Conservation (phyloP, 1,139 yeast genomes). For the Yamadazyma oceani region DNA sequence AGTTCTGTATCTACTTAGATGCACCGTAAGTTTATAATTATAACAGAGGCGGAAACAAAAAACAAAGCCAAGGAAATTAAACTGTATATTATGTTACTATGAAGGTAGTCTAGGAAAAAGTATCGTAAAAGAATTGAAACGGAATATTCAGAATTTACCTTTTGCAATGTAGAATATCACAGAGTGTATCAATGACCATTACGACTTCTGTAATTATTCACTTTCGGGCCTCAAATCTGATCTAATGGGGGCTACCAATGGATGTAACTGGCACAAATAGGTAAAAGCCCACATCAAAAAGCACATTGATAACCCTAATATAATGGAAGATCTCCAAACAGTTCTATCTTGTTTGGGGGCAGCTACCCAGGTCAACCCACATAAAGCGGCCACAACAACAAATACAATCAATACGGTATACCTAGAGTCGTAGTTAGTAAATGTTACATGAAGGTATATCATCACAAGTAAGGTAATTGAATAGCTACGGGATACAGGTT, state of each 20-base stretch:
- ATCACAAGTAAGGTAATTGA: no score
- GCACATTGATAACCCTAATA: slow-evolving; percentile 82
- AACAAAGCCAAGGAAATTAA: no score
- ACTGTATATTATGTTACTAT: no score
- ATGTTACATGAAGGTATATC: not conserved
- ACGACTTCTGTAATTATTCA: slow-evolving; percentile 1
- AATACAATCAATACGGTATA: slow-evolving; percentile 74
- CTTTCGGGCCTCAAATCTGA: slow-evolving; percentile 76
- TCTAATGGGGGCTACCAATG: slow-evolving; percentile 78
- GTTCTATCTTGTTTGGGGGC: slow-evolving; percentile 61
- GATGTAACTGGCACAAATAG: slow-evolving; percentile 75
- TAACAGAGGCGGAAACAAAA: no score
- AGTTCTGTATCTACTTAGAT: no score
- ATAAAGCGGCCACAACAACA: slow-evolving; percentile 55
- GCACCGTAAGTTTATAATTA: no score
- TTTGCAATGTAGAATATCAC: no score
- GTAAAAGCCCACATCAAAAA: slow-evolving; percentile 95
- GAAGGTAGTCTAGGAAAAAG: not conserved
- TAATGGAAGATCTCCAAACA: slow-evolving; percentile 90
- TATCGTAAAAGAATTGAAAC: not conserved
- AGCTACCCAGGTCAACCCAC: slow-evolving; percentile 63
- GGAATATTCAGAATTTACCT: no score
- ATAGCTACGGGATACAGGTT: no score
- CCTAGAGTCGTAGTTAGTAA: slow-evolving; percentile 22
- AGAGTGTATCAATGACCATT: not conserved